phyloP scores from a whole-genome alignment of 495 filamentous ascomycete species.

The Neurospora sp. region DNA sequence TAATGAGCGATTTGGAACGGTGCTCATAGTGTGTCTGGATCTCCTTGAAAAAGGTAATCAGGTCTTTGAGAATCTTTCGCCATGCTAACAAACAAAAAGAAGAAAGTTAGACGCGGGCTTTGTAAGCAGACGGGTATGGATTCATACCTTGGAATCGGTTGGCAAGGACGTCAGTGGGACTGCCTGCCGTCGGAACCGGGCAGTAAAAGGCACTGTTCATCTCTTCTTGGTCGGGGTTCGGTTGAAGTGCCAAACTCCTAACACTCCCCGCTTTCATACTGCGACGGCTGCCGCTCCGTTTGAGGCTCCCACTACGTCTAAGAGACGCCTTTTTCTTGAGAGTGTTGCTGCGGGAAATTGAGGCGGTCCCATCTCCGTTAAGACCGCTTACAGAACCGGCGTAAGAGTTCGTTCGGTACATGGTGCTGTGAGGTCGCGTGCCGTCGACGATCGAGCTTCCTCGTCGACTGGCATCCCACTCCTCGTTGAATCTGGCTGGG shows the following conservation, averaged over 20 bases:
- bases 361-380: conserved; percentile 20
- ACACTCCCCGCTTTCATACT: conserved; percentile 75
- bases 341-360: conserved; percentile 61
- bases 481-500: conserved; percentile 52
- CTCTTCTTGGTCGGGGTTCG: conserved; percentile 52
- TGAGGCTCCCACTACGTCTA: conserved; percentile 60
- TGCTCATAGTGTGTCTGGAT: conserved; percentile 84
- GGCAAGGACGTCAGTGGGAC: conserved; percentile 80
- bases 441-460: conserved; percentile 50
- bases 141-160: conserved; percentile 79
- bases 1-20: conserved; percentile 69
- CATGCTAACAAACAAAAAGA: conserved; percentile 49
- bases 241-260: conserved; percentile 57
- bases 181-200: conserved; percentile 78
- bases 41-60: conserved; percentile 91
- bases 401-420: conserved; percentile 36
- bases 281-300: conserved; percentile 65
- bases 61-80: conserved; percentile 89
- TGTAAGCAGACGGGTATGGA: neutral
- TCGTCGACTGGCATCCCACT: conserved; percentile 60
- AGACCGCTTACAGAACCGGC: conserved; percentile 31
- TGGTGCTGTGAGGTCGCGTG: conserved; percentile 20
- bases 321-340: conserved; percentile 80
- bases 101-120: conserved; percentile 2
- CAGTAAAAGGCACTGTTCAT: conserved; percentile 76